Evolutionary conservation across 2,329 filamentous ascomycete genomes (phyloP).

Genomic region (Colletotrichum aenigma): DNA sequence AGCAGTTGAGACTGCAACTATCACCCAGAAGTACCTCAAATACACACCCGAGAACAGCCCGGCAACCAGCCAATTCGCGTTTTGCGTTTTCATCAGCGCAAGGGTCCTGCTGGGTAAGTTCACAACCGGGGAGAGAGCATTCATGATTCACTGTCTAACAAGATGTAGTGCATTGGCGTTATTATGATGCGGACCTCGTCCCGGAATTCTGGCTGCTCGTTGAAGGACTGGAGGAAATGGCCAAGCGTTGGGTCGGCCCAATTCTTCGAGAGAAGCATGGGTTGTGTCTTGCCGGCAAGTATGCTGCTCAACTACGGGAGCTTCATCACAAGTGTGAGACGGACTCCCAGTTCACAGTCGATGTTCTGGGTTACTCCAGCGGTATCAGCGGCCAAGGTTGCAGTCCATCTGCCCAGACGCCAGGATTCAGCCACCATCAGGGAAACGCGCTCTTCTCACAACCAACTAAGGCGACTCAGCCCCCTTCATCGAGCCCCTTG

Average conservation of each 20-base stretch:
- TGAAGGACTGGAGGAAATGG: slow-evolving; percentile 31
- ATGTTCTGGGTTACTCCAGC: slow-evolving; percentile 23
- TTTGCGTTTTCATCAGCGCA: slow-evolving; percentile 51
- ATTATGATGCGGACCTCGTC: slow-evolving; percentile 22
- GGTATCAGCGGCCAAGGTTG: slow-evolving; percentile 2
- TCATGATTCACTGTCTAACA: not conserved
- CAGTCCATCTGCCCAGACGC: slow-evolving; percentile 1
- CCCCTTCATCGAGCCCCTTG: not conserved
- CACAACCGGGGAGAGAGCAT: not conserved
- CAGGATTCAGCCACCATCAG: slow-evolving; percentile 7
- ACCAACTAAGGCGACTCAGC: not conserved
- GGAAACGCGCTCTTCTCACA: not conserved
- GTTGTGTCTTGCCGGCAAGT: slow-evolving; percentile 24
- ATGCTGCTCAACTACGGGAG: slow-evolving; percentile 19
- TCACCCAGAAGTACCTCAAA: slow-evolving; percentile 49
- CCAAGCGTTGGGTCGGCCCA: slow-evolving; percentile 29
- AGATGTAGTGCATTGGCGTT: slow-evolving; percentile 30
- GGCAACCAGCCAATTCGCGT: slow-evolving; percentile 43
- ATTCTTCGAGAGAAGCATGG: not conserved
- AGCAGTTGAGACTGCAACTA: slow-evolving; percentile 48
- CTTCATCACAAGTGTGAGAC: slow-evolving; percentile 17
- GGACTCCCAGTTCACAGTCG: slow-evolving; percentile 13
- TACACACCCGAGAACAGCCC: slow-evolving; percentile 31
- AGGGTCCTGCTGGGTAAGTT: slow-evolving; percentile 39
- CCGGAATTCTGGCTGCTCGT: slow-evolving; percentile 32